phyloP scores from a whole-genome alignment of 495 filamentous ascomycete genomes.

The Ascobolus immersus region DNA sequence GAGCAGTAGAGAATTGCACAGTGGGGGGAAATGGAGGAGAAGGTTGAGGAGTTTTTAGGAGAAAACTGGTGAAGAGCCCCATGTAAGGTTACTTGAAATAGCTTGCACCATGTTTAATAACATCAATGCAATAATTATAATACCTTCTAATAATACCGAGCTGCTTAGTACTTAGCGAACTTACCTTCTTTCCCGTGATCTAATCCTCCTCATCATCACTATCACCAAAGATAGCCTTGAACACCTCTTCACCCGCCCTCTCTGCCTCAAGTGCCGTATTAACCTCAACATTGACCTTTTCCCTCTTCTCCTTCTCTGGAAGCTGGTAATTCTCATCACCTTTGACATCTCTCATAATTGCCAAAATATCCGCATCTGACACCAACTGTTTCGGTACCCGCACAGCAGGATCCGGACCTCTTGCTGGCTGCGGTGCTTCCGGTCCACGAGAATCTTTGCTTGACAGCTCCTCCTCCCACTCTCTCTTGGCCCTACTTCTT shows the following conservation, averaged over 20 bases:
- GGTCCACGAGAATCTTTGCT: constrained; percentile 19
- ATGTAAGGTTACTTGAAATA: too few relatives aligned
- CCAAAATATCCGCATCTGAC: constrained; percentile 25
- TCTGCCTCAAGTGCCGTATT: constrained; percentile 73
- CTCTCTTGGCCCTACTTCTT: neutral
- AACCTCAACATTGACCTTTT: constrained; percentile 41
- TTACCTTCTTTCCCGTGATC: too few relatives aligned
- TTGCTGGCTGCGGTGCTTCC: constrained; percentile 17
- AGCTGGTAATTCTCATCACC: constrained; percentile 6
- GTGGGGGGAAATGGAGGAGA: too few relatives aligned
- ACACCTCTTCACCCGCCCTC: constrained; percentile 67
- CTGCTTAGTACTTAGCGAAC: too few relatives aligned
- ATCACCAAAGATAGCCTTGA: constrained; percentile 82
- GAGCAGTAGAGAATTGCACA: too few relatives aligned
- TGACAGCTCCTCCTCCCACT: neutral
- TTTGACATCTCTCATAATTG: constrained; percentile 25
- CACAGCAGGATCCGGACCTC: constrained; percentile 10
- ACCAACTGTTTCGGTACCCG: constrained; percentile 18
- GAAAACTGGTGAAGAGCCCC: too few relatives aligned
- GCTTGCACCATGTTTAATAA: too few relatives aligned
- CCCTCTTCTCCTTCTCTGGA: constrained; percentile 13
- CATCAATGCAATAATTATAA: too few relatives aligned
- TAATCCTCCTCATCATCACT: constrained; percentile 43
- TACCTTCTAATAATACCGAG: too few relatives aligned
- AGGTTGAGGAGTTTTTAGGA: too few relatives aligned